Evolutionary conservation across 2,329 filamentous ascomycete genomes (phyloP).

Genomic region (Aspergillus phoenicis): DNA sequence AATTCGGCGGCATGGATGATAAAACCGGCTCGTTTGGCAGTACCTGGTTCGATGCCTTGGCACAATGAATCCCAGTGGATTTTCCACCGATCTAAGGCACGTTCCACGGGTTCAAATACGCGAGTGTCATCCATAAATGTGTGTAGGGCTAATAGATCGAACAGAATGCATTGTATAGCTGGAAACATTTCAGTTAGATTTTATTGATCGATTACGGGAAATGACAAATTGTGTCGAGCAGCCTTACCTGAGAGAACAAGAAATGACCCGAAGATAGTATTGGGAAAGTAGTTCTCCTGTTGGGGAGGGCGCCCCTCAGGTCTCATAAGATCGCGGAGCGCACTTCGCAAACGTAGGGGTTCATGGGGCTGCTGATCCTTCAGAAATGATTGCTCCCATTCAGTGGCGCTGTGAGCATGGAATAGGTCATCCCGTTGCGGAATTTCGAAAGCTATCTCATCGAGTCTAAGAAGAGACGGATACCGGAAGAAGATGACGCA

Average conservation of each 20-base stretch:
- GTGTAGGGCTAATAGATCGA: neutral
- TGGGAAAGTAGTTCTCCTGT: neutral
- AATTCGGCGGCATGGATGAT: conserved; percentile 3
- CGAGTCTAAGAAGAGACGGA: neutral
- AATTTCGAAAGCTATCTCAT: neutral
- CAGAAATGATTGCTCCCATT: neutral
- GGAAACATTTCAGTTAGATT: no score
- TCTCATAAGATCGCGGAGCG: neutral
- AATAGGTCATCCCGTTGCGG: neutral
- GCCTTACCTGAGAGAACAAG: neutral
- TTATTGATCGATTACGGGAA: no score
- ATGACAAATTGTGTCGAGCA: accelerated
- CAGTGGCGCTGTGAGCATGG: neutral
- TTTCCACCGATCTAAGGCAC: neutral
- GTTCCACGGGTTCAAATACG: neutral
- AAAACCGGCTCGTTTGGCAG: neutral
- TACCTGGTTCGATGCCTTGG: neutral
- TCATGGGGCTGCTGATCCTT: no score
- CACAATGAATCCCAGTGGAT: neutral
- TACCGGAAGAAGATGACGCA: conserved; percentile 3
- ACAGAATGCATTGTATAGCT: neutral
- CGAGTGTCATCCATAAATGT: neutral
- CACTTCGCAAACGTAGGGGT: neutral
- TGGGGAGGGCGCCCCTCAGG: neutral
- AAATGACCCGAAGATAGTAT: neutral